Base-by-base conservation (phyloP, 1,139 yeast species). In the Scheffersomyces segobiensis region DNA sequence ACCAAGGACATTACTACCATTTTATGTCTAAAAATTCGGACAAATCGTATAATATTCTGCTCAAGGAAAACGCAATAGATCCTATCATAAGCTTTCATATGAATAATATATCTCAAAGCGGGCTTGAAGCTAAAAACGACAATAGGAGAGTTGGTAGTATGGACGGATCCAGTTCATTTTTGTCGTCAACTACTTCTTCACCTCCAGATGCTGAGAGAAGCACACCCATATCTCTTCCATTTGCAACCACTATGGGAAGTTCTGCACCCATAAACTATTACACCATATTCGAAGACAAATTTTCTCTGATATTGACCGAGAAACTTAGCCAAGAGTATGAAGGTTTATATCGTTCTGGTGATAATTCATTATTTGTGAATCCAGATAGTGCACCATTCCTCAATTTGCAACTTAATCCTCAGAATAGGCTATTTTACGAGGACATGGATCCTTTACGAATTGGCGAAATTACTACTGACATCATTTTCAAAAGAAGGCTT, bases 61-160 rank as follows among this genome's bases (percentile, higher is more conserved):
- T 51, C 63, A 59, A 32, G 57, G 51, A n/a, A 62, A 60, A 49
- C 32, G 5, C 32, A 10, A 50, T 48, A 19, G 65, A 63, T 48
- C 63, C 66, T 7, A 55, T 63, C 52, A 51, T 63, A n/a, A 24
- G 58, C 46, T 54, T 60, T 19, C 66, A 63, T 50, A 55, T 62
- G 42, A 53, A 56, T n/a, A 63, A 62, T 20, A n/a, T 48, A 20
- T 48, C 50, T 17, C 21, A 48, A 10, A 20, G 21, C n/a, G 50
- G 24, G n/a, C 14, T 48, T 6, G 26, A 21, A 48, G 2, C 50
- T 48, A 17, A 10, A 5, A 21, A 48, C 24, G 50, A 48, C 14
- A 14, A 20, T 19, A 24, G n/a, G 21, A 12, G n/a, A 17, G 10
- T 24, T 14, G 26, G 24, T 7, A 20, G 18, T 12, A 21, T 17